These are phyloP conservation scores for Globisporangium perplexum DNA, from an alignment of 352 stramenopile species.

Conservation along the genomic window DNA sequence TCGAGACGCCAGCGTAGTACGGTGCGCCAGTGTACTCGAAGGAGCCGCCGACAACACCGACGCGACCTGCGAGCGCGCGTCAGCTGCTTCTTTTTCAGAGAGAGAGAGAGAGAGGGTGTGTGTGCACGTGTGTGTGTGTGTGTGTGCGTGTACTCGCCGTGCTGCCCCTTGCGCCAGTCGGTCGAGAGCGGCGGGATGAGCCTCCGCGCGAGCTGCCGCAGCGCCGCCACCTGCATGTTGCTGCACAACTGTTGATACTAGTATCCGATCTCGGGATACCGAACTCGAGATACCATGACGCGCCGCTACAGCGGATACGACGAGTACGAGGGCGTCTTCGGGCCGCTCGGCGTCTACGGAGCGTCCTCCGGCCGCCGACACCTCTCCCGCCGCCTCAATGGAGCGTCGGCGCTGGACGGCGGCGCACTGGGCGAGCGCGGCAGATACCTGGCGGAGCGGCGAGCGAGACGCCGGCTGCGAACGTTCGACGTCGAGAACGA, in stretches of 20 bases:
- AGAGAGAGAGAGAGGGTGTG: background rate
- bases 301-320: conserved; percentile 41
- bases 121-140: background rate
- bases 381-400: background rate
- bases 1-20: conserved; percentile 94
- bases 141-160: conserved; percentile 28
- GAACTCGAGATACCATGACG: no score
- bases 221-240: conserved; percentile 3
- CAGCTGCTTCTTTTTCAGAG: background rate
- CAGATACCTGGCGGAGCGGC: conserved; percentile 18
- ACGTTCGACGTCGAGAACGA: conserved; percentile 7
- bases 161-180: conserved; percentile 67
- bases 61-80: conserved; percentile 36
- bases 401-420: background rate
- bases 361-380: background rate
- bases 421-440: conserved; percentile 1
- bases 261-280: no score
- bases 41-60: conserved; percentile 95
- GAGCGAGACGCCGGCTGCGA: conserved; percentile 17
- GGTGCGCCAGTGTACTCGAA: conserved; percentile 97
- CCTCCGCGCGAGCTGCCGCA: conserved; percentile 24
- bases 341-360: conserved; percentile 26
- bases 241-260: no score
- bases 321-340: conserved; percentile 63
- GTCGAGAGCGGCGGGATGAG: conserved; percentile 65